Evolutionary conservation across 2,329 filamentous ascomycete genomes (phyloP).

Genomic region (Cladosporium sp.): DNA sequence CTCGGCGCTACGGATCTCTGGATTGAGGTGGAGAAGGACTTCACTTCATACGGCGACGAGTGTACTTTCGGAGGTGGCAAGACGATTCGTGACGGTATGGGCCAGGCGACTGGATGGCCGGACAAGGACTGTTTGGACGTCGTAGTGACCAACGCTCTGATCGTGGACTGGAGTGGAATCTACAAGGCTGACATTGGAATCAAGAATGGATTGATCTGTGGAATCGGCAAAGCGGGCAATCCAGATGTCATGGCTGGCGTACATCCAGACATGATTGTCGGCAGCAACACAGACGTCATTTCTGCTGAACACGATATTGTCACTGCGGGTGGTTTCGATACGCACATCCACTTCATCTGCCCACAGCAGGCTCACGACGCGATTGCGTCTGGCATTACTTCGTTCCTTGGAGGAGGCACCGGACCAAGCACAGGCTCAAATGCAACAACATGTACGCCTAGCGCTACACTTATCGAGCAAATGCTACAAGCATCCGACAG

Average conservation of each 20-base stretch:
- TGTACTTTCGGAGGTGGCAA: constrained; percentile 97
- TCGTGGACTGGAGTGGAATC: constrained; percentile 88
- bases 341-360: constrained; percentile 92
- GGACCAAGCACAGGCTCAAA: constrained; percentile 89
- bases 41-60: constrained; percentile 84
- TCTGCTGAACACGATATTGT: constrained; percentile 87
- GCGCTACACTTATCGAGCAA: constrained; percentile 73
- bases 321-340: constrained; percentile 84
- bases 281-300: constrained; percentile 86
- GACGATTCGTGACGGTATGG: constrained; percentile 92
- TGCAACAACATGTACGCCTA: constrained; percentile 90
- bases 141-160: constrained; percentile 82
- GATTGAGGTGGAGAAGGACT: constrained; percentile 84
- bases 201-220: constrained; percentile 79
- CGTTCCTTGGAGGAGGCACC: constrained; percentile 84
- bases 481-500: constrained; percentile 86
- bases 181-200: constrained; percentile 97
- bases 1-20: constrained; percentile 83
- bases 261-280: constrained; percentile 71
- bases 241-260: constrained; percentile 97
- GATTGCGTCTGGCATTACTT: constrained; percentile 81
- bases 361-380: constrained; percentile 86
- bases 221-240: constrained; percentile 91
- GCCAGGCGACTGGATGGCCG: constrained; percentile 74
- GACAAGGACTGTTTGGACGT: constrained; percentile 74